A percentile compares a stretch with the other conserved stretches of the same genome.
These are phyloP conservation scores for Fusarium fujikuroi DNA, from an alignment of 2,329 filamentous ascomycete species.

Conservation along the genomic window DNA sequence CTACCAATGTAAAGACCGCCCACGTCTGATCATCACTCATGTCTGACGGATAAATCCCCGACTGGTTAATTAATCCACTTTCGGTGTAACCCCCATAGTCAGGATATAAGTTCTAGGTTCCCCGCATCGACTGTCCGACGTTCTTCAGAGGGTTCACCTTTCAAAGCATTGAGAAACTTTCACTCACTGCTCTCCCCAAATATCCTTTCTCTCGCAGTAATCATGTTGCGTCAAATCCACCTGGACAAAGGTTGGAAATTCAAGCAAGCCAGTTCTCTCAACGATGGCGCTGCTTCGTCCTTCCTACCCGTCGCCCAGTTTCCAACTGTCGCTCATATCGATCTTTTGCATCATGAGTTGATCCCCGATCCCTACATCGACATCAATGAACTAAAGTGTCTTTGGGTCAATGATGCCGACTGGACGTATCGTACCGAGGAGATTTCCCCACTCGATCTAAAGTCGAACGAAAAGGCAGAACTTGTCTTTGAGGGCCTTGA, in stretches of 20 bases:
- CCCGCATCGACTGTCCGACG: neutral
- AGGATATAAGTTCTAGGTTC: neutral
- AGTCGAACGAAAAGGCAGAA: neutral
- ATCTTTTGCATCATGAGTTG: neutral
- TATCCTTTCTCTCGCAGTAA: rapidly evolving
- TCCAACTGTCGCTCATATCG: slow-evolving; percentile 1
- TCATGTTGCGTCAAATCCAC: neutral
- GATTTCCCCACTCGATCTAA: rapidly evolving
- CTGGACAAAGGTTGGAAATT: neutral
- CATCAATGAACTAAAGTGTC: slow-evolving; percentile 4
- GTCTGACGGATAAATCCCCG: neutral
- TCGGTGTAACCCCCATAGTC: neutral
- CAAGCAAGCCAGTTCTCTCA: neutral
- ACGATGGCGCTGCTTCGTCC: neutral
- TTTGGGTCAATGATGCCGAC: slow-evolving; percentile 6
- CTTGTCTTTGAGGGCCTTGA: slow-evolving; percentile 4
- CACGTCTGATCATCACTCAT: neutral
- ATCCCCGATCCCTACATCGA: neutral
- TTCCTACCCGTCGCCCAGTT: neutral
- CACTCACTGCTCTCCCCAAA: rapidly evolving
- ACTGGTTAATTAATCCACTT: neutral
- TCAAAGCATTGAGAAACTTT: neutral
- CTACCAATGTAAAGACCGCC: neutral
- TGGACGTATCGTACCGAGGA: neutral
- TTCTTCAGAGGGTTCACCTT: neutral